These are phyloP conservation scores for Centella asiatica DNA, from an alignment of 129 eudicot species.

Conservation along the genomic window DNA sequence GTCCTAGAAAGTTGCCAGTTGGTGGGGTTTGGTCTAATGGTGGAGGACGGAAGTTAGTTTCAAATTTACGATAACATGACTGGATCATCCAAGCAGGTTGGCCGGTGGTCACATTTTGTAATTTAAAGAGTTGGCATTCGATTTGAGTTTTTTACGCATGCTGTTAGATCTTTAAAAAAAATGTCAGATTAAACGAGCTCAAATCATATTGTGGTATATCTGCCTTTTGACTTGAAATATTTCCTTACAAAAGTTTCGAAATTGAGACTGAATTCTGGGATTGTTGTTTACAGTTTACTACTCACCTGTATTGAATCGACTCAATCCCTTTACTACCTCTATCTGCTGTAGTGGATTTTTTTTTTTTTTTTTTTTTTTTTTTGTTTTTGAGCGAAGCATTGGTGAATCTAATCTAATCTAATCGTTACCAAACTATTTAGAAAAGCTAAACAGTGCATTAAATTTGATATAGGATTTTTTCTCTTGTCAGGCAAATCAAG, in stretches of 20 bases:
- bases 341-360: no score
- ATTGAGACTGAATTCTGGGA: background rate
- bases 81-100: background rate
- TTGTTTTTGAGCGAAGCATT: no score
- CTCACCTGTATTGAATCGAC: no score
- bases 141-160: background rate
- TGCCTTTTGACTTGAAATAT: background rate
- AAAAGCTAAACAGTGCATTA: no score
- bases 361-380: no score
- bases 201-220: constrained; percentile 5
- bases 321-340: no score
- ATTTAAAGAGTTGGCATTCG: background rate
- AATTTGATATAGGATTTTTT: no score
- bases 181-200: background rate
- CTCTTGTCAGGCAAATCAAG: no score
- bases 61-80: constrained; percentile 1
- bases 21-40: constrained; percentile 28
- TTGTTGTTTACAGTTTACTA: no score
- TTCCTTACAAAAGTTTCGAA: background rate
- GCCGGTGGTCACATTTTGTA: background rate
- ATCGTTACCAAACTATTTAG: no score
- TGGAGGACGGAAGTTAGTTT: constrained; percentile 26
- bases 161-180: background rate
- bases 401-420: no score
- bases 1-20: constrained; percentile 11